These are phyloP conservation scores for Trichocladium antarcticum DNA, from an alignment of 495 filamentous ascomycete species.

Conservation along the genomic window DNA sequence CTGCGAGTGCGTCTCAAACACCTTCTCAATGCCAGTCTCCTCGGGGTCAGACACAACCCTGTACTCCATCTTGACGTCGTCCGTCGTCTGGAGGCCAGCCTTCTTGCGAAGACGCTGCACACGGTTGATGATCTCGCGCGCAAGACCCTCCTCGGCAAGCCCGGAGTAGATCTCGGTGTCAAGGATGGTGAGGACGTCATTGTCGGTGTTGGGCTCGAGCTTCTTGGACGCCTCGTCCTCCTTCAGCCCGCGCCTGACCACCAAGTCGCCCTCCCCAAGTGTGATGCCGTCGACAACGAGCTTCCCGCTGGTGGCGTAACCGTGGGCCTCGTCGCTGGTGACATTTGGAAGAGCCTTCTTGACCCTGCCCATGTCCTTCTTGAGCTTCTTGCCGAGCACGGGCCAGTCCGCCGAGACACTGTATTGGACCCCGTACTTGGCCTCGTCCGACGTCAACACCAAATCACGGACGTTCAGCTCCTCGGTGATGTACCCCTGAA, in stretches of 20 bases:
- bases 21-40: slow-evolving; percentile 58
- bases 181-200: slow-evolving; percentile 36
- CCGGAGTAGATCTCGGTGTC: slow-evolving; percentile 34
- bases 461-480: slow-evolving; percentile 85
- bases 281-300: slow-evolving; percentile 77
- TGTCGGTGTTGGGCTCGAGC: slow-evolving; percentile 75
- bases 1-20: slow-evolving; percentile 56
- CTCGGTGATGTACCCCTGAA: slow-evolving; percentile 75
- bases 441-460: slow-evolving; percentile 77
- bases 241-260: slow-evolving; percentile 69
- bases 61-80: slow-evolving; percentile 39
- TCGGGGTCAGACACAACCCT: slow-evolving; percentile 53
- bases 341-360: slow-evolving; percentile 79
- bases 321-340: slow-evolving; percentile 64
- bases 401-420: slow-evolving; percentile 84
- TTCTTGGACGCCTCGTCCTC: slow-evolving; percentile 54
- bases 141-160: slow-evolving; percentile 34
- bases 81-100: slow-evolving; percentile 34
- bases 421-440: slow-evolving; percentile 83
- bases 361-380: slow-evolving; percentile 81
- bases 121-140: slow-evolving; percentile 37
- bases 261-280: slow-evolving; percentile 68
- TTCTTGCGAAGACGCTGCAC: slow-evolving; percentile 39
- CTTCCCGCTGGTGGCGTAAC: slow-evolving; percentile 56
- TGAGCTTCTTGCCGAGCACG: slow-evolving; percentile 88